Percentiles rank a stretch among this genome's conserved stretches.
Evolutionary conservation across 345 rosid genomes (phyloP).

Genomic region (Citrus maxima): DNA sequence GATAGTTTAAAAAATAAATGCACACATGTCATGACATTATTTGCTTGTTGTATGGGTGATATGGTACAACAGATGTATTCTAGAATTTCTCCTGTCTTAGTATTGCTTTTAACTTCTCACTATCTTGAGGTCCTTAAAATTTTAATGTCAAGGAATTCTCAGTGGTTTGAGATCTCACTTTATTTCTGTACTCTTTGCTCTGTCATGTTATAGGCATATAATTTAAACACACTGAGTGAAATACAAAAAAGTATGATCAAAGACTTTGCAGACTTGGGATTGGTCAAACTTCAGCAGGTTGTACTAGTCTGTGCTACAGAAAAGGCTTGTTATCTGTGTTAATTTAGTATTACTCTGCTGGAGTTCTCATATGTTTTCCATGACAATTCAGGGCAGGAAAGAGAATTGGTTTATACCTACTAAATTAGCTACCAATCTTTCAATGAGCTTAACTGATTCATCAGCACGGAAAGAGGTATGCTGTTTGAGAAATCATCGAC

Average conservation of each 20-base stretch:
- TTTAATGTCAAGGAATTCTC: not conserved
- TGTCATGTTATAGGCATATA: slow-evolving; percentile 62
- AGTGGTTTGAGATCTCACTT: not conserved
- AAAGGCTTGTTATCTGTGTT: not conserved
- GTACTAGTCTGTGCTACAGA: slow-evolving; percentile 9
- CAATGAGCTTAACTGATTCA: slow-evolving; percentile 87
- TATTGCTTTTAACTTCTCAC: not conserved
- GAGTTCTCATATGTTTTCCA: not conserved
- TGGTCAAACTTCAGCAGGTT: slow-evolving; percentile 98
- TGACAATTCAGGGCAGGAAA: slow-evolving; percentile 70
- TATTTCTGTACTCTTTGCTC: not conserved
- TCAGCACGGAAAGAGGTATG: slow-evolving; percentile 79
- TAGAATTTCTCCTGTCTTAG: not conserved
- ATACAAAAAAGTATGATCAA: slow-evolving; percentile 58
- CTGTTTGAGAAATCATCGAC: not conserved
- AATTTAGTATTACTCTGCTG: not conserved
- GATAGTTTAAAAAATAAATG: too few relatives aligned
- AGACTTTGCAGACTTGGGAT: slow-evolving; percentile 94
- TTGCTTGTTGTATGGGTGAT: too few relatives aligned
- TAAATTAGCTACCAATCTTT: slow-evolving; percentile 82
- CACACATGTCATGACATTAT: too few relatives aligned
- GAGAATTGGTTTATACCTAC: slow-evolving; percentile 98
- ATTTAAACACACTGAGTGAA: slow-evolving; percentile 77
- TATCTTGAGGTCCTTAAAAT: slow-evolving; percentile 4
- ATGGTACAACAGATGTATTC: too few relatives aligned